Evolutionary conservation across 1,284 basidiomycete genomes (phyloP), one percentile per base, ranked within the genome.

Genomic region (Athelia psychrophila): DNA sequence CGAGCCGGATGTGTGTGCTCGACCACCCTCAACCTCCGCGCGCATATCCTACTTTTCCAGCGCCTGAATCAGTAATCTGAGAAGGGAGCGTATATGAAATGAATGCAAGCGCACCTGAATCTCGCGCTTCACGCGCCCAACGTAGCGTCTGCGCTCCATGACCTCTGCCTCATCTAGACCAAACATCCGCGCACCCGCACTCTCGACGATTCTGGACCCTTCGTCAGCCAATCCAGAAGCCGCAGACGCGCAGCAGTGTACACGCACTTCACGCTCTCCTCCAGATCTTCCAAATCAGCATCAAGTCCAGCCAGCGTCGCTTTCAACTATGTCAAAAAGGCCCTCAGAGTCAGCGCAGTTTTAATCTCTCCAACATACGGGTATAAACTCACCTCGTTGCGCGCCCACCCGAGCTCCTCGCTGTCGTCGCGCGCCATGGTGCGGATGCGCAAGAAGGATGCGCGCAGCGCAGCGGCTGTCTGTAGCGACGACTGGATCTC

Each of bases 201-300:
- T 81, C 58, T 95, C 92, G 3, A 91, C 90, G 51, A 88, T 86
- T 66, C 86, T 92, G 22, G n/a, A 19, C 8, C n/a, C n/a, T 6
- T 13, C 5, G 40, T 35, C 6, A n/a, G 16, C 19, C 23, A 18
- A 42, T 8, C 20, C 16, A 8, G 16, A n/a, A 42, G n/a, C 51
- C 23, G 35, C 27, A 38, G 2, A 18, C 12, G 49, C 27, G 13
- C 48, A 2, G 20, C 19, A 56, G 36, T 25, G 24, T 52, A 49
- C 22, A 47, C 80, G 56, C 66, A 90, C 80, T 82, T 84, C 24
- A 96, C 92, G 59, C 91, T 93, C 63, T 93, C 91, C 50, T 95
- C 93, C 19, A 96, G 70, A 62, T 93, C 93, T 55, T 93, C 89
- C 24, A 95, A 65, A 70, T 96, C 93, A 0, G 88, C 84, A 63